Percentiles rank a stretch among this genome's conserved stretches.
Conservation (phyloP, 768 basidiomycete genomes). For the Paxillus ammoniavirescens region DNA sequence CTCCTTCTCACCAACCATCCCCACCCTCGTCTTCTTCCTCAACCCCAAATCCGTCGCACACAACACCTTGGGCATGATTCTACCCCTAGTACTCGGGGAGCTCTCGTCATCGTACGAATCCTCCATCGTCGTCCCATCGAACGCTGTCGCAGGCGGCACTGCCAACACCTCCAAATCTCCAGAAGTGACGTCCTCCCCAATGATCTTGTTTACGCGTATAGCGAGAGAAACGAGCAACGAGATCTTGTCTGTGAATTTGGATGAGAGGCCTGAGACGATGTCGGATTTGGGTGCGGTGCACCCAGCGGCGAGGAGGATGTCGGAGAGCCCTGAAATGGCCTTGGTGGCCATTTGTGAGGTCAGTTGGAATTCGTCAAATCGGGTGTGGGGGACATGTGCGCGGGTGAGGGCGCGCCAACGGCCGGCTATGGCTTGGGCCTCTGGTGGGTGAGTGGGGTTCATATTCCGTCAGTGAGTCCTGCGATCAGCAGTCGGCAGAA, state of each 20-base stretch:
- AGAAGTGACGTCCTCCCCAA: constrained; percentile 30
- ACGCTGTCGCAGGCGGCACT: constrained; percentile 21
- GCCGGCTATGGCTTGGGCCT: constrained; percentile 43
- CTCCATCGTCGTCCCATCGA: constrained; percentile 28
- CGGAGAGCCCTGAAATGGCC: constrained; percentile 24
- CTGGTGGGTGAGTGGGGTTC: constrained; percentile 22
- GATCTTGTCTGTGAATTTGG: constrained; percentile 45
- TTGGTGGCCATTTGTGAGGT: constrained; percentile 22
- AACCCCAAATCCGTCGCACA: constrained; percentile 40
- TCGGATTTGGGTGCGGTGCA: constrained; percentile 20
- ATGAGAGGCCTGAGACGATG: constrained; percentile 38
- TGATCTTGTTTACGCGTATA: constrained; percentile 43
- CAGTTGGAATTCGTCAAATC: constrained; percentile 22
- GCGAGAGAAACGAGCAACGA: constrained; percentile 43
- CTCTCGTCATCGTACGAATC: constrained; percentile 32
- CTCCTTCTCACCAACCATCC: constrained; percentile 20
- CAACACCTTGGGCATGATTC: constrained; percentile 20
- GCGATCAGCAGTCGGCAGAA: neutral
- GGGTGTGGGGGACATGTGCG: constrained; percentile 23
- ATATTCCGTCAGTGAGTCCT: neutral
- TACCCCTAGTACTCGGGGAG: constrained; percentile 4
- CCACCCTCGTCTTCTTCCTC: constrained; percentile 27
- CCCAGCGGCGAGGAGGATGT: constrained; percentile 30
- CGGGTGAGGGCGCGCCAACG: constrained; percentile 45
- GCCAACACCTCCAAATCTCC: constrained; percentile 32